Percentiles rank a stretch among this genome's conserved stretches.
Evolutionary conservation across 202 grass and related monocot species (phyloP).

Genomic region (Setaria italica): DNA sequence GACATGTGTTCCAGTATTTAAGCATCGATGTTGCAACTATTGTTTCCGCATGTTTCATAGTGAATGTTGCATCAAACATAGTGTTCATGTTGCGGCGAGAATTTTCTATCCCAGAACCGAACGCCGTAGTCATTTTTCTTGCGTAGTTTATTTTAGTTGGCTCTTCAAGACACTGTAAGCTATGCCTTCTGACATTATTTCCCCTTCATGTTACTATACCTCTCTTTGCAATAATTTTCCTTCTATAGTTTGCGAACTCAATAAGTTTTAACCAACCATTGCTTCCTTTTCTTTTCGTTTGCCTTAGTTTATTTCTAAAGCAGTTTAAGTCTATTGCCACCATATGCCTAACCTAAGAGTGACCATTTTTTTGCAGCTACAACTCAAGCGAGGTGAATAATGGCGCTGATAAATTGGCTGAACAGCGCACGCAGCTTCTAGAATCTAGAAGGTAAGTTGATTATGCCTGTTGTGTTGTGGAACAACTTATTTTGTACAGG

Average conservation of each 20-base stretch:
- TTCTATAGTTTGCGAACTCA: not conserved
- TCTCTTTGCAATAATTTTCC: not conserved
- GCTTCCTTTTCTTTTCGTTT: constrained; percentile 9
- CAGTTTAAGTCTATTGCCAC: constrained; percentile 4
- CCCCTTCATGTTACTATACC: not conserved
- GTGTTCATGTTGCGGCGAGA: too few species aligned
- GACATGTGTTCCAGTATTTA: too few species aligned
- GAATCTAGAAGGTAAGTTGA: constrained; percentile 72
- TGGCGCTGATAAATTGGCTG: constrained; percentile 61
- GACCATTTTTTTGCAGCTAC: constrained; percentile 61
- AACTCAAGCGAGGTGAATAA: constrained; percentile 63
- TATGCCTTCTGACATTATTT: not conserved
- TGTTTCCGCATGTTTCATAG: too few species aligned
- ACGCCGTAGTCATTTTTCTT: not conserved
- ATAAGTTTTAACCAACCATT: not conserved
- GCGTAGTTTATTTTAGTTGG: not conserved
- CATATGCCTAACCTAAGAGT: constrained; percentile 40
- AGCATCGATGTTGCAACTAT: too few species aligned
- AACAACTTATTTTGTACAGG: constrained; percentile 13
- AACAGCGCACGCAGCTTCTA: constrained; percentile 76
- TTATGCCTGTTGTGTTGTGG: not conserved
- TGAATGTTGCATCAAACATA: too few species aligned
- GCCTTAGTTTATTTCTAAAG: not conserved
- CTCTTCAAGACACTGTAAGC: constrained; percentile 5
- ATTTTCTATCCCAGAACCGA: too few species aligned